Conservation (phyloP, 805 yeast genomes). For the Lachancea kluyveri region DNA sequence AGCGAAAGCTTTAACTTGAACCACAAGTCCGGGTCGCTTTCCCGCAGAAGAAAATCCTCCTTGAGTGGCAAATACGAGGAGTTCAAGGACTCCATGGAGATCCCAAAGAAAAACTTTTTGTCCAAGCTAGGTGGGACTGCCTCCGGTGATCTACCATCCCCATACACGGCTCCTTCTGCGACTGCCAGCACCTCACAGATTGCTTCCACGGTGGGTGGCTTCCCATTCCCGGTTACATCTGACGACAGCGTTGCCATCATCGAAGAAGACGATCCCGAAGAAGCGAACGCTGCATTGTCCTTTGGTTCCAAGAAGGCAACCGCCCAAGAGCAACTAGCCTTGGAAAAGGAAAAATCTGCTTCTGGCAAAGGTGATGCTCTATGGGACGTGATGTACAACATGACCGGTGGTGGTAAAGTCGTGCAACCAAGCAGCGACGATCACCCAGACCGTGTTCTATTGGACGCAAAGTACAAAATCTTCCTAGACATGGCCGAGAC, state of each 20-base stretch:
- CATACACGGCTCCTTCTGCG: conserved; percentile 78
- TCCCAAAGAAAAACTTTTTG: conserved; percentile 8
- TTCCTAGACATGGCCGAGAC: conserved; percentile 82
- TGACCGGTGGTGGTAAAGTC: conserved; percentile 79
- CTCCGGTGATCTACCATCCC: conserved; percentile 40
- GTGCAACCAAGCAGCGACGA: conserved; percentile 56
- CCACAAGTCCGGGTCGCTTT: conserved; percentile 9
- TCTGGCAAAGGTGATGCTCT: conserved; percentile 49
- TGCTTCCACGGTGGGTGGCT: conserved; percentile 28
- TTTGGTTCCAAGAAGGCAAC: conserved; percentile 51
- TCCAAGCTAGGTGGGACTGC: conserved; percentile 6
- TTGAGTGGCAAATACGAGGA: conserved; percentile 8
- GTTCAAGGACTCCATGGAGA: conserved; percentile 5
- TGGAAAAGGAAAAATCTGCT: conserved; percentile 12
- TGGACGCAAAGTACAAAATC: conserved; percentile 75
- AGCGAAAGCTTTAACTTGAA: conserved; percentile 51
- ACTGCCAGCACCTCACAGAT: conserved; percentile 47
- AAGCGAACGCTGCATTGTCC: conserved; percentile 45
- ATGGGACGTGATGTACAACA: conserved; percentile 81
- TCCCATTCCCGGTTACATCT: conserved; percentile 41
- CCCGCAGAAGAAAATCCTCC: conserved; percentile 15
- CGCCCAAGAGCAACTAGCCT: conserved; percentile 44
- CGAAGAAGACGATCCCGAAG: conserved; percentile 36
- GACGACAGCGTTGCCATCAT: conserved; percentile 12
- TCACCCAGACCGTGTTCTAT: conserved; percentile 62